These are phyloP conservation scores for Drosera capensis DNA, from an alignment of 148 eudicot genomes.

Conservation along the genomic window DNA sequence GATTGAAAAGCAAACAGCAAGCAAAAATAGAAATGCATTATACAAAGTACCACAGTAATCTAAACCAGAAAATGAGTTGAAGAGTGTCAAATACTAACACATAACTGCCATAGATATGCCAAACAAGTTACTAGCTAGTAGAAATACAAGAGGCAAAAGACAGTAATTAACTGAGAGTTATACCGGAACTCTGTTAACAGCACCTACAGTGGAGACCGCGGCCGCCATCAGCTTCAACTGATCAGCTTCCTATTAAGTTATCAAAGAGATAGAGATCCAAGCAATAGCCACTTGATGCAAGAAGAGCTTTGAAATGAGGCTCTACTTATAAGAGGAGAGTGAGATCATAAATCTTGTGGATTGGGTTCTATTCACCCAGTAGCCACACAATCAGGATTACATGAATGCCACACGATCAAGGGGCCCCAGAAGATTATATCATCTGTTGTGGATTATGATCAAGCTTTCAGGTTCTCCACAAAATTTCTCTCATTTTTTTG, in stretches of 20 bases:
- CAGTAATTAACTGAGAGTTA: conserved; percentile 8
- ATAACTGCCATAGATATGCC: too few relatives aligned
- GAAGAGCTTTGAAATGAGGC: background rate
- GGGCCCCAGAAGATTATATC: too few relatives aligned
- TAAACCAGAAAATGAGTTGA: too few relatives aligned
- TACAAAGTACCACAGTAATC: too few relatives aligned
- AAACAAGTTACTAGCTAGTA: background rate
- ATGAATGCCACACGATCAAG: conserved; percentile 50
- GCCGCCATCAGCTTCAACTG: conserved; percentile 48
- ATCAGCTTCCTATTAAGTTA: conserved; percentile 10
- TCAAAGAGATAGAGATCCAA: too few relatives aligned
- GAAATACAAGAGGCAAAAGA: too few relatives aligned
- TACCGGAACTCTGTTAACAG: conserved; percentile 64
- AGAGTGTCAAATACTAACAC: too few relatives aligned
- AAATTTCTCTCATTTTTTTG: too few relatives aligned
- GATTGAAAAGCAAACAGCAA: too few relatives aligned
- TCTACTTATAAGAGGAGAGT: conserved; percentile 1
- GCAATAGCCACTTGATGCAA: background rate
- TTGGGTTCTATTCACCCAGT: conserved; percentile 21
- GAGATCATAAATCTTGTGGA: conserved; percentile 19
- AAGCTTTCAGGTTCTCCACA: too few relatives aligned
- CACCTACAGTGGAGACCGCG: conserved; percentile 64
- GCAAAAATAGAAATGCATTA: too few relatives aligned
- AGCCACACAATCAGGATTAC: conserved; percentile 80
- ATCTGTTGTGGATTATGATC: too few relatives aligned